Evolutionary conservation across 805 yeast genomes (phyloP), one percentile per base, ranked within the genome.

Genomic region (Cyberlindnera mississippiensis): DNA sequence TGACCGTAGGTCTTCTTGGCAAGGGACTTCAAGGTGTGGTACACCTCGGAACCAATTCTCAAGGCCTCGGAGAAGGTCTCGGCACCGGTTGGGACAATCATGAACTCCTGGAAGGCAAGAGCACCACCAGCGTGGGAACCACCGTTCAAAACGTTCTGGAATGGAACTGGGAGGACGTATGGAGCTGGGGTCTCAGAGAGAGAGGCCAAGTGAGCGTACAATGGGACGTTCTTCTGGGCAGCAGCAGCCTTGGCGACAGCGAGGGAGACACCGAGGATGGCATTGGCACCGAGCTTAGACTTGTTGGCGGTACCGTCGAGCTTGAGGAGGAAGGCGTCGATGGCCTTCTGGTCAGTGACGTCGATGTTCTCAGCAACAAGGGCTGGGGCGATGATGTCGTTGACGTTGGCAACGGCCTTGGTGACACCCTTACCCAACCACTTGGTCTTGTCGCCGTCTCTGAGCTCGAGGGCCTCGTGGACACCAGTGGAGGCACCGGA

Each of bases 41-140:
- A 91, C 60, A 90, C 96, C 79, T 91, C 99, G 51, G 96, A 70
- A 69, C 98, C 98, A 56, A 87, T 85, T 79, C 96, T 87, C 71
- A 93, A 72, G 60, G 96, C 98, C 75, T 91, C 98, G 54, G 95
- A 67, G 83, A 91, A 93, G 49, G 91, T 62, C 61, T 80, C 74
- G 60, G 96, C 96, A 62, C 82, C 91, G 57, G 85, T 75, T 73
- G 99, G 98, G 52, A 86, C 98, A 73, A 91, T 87, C 98, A 91
- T 93, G 80, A 91, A 91, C 79, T 91, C 99, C 80, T 91, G 99
- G 84, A 91, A 81, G 62, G 99, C 99, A 58, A 91, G 78, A 67
- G 91, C 83, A 76, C 99, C 99, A 77, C 99, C 99, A 64, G 99
- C 99, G 76, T 91, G 99, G 64, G 96, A 85, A 73, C 99, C 99